Evolutionary conservation across 129 eudicot genomes (phyloP), one percentile per base, ranked within the genome.

Genomic region (Ambrosia trifida): DNA sequence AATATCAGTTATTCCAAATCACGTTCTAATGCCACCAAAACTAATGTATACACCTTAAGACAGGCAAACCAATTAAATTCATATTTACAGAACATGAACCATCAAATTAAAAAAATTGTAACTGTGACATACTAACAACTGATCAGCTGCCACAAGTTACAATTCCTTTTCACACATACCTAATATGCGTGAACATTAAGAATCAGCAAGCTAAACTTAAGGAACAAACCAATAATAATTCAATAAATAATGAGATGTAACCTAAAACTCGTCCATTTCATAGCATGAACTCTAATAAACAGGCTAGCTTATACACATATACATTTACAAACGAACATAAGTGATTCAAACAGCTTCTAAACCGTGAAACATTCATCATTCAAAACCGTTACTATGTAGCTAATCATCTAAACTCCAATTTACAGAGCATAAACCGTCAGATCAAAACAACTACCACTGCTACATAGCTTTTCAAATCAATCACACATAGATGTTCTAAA

Each of bases 161-260:
- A 72, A 61, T 43, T 72, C 36, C 4, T 5, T 47, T 41, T 24
- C 16, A 40, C 59, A 70, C 49, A 67, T 35, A 67, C 30, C 72
- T 49, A 46, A 47, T 47, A 67, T 30, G 36, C 41, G 4, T 66
- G 13, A 20, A 71, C 11, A 71, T 30, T 30, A 40, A 40, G 28
- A 44, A 58, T 13, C 43, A 2, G 11, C 19, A 5, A 43, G 4
- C 10, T 4, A 17, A 64, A 4, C 33, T 64, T 9, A 41, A 30
- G 0, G 10, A 31, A 33, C 41, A 73, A 56, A 59, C 45, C 31
- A 24, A 24, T 24, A n/a, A n/a, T 33, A 35, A 35, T 35, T 35
- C 40, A 36, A 30, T 8, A 16, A 59, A 59, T 30, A 45, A 40
- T 50, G 74, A 67, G 10, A 18, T 33, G 13, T 54, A 51, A 40